phyloP scores from a whole-genome alignment of 768 basidiomycete genomes.

The Suillus clintonianus region DNA sequence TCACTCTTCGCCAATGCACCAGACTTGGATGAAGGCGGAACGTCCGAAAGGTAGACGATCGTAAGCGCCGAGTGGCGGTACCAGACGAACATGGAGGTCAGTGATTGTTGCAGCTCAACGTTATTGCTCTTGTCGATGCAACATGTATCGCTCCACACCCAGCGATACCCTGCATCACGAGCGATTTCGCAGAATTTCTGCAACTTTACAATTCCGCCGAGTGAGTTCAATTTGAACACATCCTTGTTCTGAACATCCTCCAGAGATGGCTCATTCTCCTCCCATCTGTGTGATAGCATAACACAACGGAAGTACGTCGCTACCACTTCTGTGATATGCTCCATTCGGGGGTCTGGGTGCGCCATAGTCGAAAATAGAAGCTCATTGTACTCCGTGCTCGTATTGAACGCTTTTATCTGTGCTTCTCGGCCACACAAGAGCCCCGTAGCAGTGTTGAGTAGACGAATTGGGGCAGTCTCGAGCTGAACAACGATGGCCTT shows the following conservation, averaged over 20 bases:
- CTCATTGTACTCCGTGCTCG: constrained; percentile 11
- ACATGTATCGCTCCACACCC: constrained; percentile 28
- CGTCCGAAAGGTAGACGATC: constrained; percentile 22
- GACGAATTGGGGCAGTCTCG: constrained; percentile 7
- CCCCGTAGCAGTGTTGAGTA: constrained; percentile 18
- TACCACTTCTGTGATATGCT: neutral
- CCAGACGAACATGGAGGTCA: constrained; percentile 29
- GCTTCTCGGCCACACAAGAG: constrained; percentile 13
- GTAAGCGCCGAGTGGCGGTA: constrained; percentile 25
- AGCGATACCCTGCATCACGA: constrained; percentile 10
- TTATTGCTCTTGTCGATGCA: constrained; percentile 25
- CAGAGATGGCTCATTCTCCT: constrained; percentile 12
- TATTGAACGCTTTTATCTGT: constrained; percentile 12
- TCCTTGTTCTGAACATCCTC: neutral
- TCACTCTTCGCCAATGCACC: constrained; percentile 8
- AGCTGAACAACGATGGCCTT: constrained; percentile 4
- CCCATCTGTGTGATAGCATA: constrained; percentile 24
- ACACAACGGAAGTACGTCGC: constrained; percentile 16
- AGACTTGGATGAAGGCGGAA: constrained; percentile 4
- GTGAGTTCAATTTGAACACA: constrained; percentile 7
- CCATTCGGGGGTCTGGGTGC: neutral
- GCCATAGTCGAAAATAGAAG: constrained; percentile 11
- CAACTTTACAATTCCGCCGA: constrained; percentile 8
- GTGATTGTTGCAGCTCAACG: constrained; percentile 14
- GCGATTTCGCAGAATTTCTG: constrained; percentile 13